Base-by-base conservation (phyloP, 805 yeast species). In the Maudiozyma turicensis region DNA sequence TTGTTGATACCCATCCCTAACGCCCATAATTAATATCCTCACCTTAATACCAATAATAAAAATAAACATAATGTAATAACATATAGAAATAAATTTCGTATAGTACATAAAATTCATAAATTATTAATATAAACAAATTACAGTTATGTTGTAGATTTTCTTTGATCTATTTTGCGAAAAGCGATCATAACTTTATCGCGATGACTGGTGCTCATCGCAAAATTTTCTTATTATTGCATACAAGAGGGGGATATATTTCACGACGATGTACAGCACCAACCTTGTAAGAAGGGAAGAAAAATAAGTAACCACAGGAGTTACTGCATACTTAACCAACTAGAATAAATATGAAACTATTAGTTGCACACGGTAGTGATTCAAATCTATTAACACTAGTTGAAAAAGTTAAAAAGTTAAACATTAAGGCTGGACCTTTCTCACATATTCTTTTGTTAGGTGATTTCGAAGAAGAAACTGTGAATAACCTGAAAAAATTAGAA, bases 381-480 rank as follows among this genome's bases (percentile, higher is more conserved):
- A 53, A 52, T 34, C 14, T 65, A 1, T 59, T 64, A 7, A 49
- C 54, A 2, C 61, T 66, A 5, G 53, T 82, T 7, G 70, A 72
- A 0, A 76, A 75, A 50, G 72, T 80, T 4, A 75, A 78, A 55
- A 52, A 68, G 1, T 71, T 82, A 46, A 69, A 81, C 55, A 50
- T 59, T 26, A 82, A 78, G 55, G 80, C 80, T 42, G 89, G 89
- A 0, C 88, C 88, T 0, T 84, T 84, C 57, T 82, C 75, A 43
- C 68, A 75, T 2, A 74, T 76, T 0, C 39, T 83, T 1, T 57
- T 82, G 5, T 55, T 82, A 6, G 86, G 86, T 15, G 77, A 77
- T 53, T 60, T 71, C 0, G 43, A 14, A 0, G 38, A 43, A 7
- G 31, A 33, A 3, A 30, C 43, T 11, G 5, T 54, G 1, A 7